A percentile compares a stretch with the other conserved stretches of the same genome.
Evolutionary conservation across 768 basidiomycete species (phyloP).

Genomic region (Sporobolomyces phaffii): DNA sequence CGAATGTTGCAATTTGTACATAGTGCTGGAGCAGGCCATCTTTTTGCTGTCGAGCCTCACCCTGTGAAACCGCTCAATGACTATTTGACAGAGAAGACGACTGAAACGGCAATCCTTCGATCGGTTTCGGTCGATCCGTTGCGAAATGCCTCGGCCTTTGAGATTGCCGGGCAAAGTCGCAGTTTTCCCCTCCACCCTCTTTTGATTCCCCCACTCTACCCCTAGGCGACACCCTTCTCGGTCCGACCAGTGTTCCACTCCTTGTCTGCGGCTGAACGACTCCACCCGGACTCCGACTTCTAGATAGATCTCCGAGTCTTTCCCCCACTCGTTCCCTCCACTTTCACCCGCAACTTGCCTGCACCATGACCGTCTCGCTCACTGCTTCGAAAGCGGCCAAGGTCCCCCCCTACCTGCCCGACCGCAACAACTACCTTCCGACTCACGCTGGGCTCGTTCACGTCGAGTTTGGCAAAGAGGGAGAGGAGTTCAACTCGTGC

Average conservation of each 20-base stretch:
- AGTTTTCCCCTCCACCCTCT: no score
- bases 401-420: conserved; percentile 31
- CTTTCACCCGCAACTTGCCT: not conserved
- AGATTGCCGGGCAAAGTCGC: not conserved
- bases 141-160: not conserved
- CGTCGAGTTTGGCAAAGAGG: conserved; percentile 32
- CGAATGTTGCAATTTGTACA: not conserved
- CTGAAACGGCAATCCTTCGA: no score
- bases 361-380: not conserved
- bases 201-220: not conserved
- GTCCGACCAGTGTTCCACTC: no score
- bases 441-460: conserved; percentile 24
- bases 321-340: not conserved
- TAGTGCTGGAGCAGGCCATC: not conserved
- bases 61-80: no score
- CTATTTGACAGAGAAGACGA: no score
- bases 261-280: no score
- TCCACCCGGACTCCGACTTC: no score
- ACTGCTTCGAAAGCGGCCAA: not conserved
- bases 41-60: no score
- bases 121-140: no score
- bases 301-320: not conserved
- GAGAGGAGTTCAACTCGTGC: conserved; percentile 35
- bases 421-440: conserved; percentile 22
- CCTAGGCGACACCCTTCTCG: no score